Evolutionary conservation across 441 rosid genomes (phyloP).

Genomic region (Iberis amara): DNA sequence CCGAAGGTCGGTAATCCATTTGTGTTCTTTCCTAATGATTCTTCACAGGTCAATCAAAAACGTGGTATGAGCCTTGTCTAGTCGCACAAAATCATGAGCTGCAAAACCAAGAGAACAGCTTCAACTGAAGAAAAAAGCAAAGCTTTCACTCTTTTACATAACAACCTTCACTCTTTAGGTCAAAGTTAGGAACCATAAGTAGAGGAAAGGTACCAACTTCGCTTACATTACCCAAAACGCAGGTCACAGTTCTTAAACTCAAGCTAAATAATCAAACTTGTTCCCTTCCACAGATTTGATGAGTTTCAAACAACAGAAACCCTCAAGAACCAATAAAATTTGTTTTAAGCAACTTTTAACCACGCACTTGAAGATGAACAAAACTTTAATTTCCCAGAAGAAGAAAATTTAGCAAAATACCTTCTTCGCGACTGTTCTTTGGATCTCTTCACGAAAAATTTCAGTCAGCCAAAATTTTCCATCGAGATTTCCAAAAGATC

Average conservation of each 20-base stretch:
- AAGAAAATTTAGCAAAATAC: slow-evolving; percentile 10
- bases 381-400: slow-evolving; percentile 8
- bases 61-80: slow-evolving; percentile 7
- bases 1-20: slow-evolving; percentile 73
- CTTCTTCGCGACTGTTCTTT: slow-evolving; percentile 6
- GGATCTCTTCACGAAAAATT: slow-evolving; percentile 7
- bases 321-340: neutral
- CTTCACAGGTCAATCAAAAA: slow-evolving; percentile 26
- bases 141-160: slow-evolving; percentile 6
- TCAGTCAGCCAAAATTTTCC: slow-evolving; percentile 5
- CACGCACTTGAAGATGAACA: slow-evolving; percentile 28
- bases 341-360: neutral
- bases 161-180: slow-evolving; percentile 5
- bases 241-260: slow-evolving; percentile 14
- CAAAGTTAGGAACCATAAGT: neutral
- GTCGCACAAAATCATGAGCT: slow-evolving; percentile 26
- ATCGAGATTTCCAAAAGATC: slow-evolving; percentile 17
- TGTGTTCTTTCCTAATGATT: slow-evolving; percentile 30
- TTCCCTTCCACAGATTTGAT: neutral
- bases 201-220: neutral
- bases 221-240: neutral
- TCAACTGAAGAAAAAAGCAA: slow-evolving; percentile 5
- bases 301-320: slow-evolving; percentile 4
- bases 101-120: slow-evolving; percentile 21
- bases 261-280: slow-evolving; percentile 6